Percentiles rank a stretch among this genome's conserved stretches.
Conservation (phyloP, 345 rosid species). For the Syzygium aromaticum region DNA sequence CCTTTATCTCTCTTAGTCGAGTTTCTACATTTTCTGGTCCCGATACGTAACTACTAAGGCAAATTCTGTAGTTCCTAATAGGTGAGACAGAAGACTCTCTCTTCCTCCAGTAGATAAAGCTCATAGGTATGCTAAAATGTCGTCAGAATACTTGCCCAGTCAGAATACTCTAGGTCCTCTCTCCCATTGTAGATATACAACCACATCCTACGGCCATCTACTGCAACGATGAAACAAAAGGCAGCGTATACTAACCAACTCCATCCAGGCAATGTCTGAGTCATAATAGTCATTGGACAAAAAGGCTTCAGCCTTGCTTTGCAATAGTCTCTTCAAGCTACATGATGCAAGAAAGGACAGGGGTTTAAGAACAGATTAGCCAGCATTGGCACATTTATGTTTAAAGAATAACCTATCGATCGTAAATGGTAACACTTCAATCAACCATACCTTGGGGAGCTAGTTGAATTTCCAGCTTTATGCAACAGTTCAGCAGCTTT, state of each 20-base stretch:
- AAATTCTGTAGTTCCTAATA: not conserved
- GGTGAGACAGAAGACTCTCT: not conserved
- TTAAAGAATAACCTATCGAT: not conserved
- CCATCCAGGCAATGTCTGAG: slow-evolving; percentile 97
- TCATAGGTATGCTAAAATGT: not conserved
- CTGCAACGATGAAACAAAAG: not conserved
- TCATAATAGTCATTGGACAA: slow-evolving; percentile 84
- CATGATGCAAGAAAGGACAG: slow-evolving; percentile 1
- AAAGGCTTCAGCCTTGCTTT: slow-evolving; percentile 84
- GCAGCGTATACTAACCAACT: slow-evolving; percentile 49
- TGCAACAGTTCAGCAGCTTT: slow-evolving; percentile 68
- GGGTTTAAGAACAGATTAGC: not conserved
- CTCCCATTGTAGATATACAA: not conserved
- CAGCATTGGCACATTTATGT: not conserved
- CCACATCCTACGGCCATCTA: not conserved
- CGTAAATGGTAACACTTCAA: not conserved
- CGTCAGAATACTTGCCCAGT: not conserved
- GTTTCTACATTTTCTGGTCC: not conserved
- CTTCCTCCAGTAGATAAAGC: not conserved
- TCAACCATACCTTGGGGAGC: slow-evolving; percentile 51
- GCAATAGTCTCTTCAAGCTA: slow-evolving; percentile 86
- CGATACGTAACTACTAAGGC: not conserved
- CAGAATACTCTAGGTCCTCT: not conserved
- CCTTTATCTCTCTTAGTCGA: not conserved
- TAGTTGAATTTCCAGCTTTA: slow-evolving; percentile 73